Percentiles rank a stretch among this genome's conserved stretches.
Evolutionary conservation across 2,329 filamentous ascomycete genomes (phyloP).

Genomic region (Claviceps monticola): DNA sequence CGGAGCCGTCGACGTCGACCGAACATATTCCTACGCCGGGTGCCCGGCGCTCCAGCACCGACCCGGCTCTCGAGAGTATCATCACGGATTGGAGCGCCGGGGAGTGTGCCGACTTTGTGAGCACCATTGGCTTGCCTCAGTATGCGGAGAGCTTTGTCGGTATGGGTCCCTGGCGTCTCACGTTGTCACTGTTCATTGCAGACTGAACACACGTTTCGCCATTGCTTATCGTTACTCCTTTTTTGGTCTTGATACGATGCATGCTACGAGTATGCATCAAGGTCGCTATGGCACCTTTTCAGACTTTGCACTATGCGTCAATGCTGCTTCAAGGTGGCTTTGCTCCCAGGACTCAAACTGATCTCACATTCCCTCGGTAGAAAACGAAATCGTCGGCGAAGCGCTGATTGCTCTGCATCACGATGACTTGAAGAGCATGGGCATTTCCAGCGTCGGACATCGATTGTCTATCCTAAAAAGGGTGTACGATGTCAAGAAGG

Average conservation of each 20-base stretch:
- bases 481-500: constrained; percentile 92
- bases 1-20: constrained; percentile 51
- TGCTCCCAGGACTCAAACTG: neutral
- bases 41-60: constrained; percentile 49
- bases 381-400: constrained; percentile 90
- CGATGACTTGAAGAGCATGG: constrained; percentile 90
- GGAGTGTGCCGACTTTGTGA: constrained; percentile 81
- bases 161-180: constrained; percentile 29
- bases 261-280: too few relatives aligned
- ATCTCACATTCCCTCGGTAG: constrained; percentile 30
- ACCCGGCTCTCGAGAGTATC: constrained; percentile 57
- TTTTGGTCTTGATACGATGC: too few relatives aligned
- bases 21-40: constrained; percentile 74
- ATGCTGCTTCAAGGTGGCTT: too few relatives aligned
- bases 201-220: too few relatives aligned
- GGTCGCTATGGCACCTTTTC: too few relatives aligned
- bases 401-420: constrained; percentile 79
- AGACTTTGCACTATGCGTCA: too few relatives aligned
- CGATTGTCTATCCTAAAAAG: constrained; percentile 88
- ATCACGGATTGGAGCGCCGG: constrained; percentile 73
- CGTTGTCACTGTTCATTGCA: neutral
- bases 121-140: constrained; percentile 63
- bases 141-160: constrained; percentile 75
- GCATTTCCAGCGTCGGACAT: constrained; percentile 83
- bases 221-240: too few relatives aligned